Percentiles rank a stretch among this genome's conserved stretches.
phyloP scores from a whole-genome alignment of 148 eudicot genomes.

The Hydrangea macrophylla region DNA sequence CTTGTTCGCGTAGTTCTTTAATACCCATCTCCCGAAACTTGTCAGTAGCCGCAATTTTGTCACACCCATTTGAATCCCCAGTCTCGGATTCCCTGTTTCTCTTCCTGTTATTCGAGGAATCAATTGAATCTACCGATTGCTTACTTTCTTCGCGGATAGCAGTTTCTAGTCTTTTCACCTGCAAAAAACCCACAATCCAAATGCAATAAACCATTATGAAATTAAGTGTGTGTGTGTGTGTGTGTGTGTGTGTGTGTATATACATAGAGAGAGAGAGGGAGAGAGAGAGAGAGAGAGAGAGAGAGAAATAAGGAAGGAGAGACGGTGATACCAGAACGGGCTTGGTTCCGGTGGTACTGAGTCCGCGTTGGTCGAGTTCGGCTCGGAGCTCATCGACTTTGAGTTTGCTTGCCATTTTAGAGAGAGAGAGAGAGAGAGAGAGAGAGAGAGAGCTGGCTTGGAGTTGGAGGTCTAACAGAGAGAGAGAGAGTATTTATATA shows the following conservation, averaged over 20 bases:
- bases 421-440: not conserved
- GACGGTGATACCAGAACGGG: constrained; percentile 42
- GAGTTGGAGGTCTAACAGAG: too few species aligned
- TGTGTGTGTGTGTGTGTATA: too few species aligned
- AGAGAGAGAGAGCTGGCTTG: not conserved
- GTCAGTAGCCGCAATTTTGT: constrained; percentile 41
- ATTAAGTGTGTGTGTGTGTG: too few species aligned
- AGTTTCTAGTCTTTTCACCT: constrained; percentile 63
- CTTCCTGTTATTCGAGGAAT: constrained; percentile 31
- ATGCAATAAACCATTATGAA: not conserved
- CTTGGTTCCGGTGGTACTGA: constrained; percentile 65
- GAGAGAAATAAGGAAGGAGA: too few species aligned
- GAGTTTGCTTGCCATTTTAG: constrained; percentile 34
- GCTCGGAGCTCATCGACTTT: constrained; percentile 76
- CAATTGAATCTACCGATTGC: constrained; percentile 14
- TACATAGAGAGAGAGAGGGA: too few species aligned
- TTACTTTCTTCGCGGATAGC: constrained; percentile 43
- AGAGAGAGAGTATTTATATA: not conserved
- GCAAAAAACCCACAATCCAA: constrained; percentile 5
- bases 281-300: not conserved
- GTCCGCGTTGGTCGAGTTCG: constrained; percentile 67
- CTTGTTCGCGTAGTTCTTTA: constrained; percentile 59
- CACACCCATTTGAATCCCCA: constrained; percentile 27
- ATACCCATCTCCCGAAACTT: constrained; percentile 52
- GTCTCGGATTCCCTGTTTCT: constrained; percentile 41